These are phyloP conservation scores for Calonectria leucothoes DNA, from an alignment of 2,329 filamentous ascomycete genomes.

Conservation along the genomic window DNA sequence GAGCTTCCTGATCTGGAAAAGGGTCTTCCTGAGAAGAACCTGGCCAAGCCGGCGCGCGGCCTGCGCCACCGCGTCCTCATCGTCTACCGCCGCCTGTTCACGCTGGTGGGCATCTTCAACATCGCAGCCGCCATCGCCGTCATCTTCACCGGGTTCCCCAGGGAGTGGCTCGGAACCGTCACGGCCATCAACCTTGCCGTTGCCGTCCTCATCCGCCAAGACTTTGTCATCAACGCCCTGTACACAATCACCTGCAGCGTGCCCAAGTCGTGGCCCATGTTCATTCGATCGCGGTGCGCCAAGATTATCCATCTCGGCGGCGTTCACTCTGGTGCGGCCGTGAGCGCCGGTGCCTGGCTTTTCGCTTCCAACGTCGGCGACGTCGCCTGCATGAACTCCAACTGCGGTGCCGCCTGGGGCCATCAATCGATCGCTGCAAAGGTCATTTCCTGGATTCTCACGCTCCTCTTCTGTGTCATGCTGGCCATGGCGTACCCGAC, in stretches of 20 bases:
- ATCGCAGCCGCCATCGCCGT: constrained; percentile 58
- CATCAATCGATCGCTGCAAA: constrained; percentile 51
- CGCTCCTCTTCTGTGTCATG: constrained; percentile 69
- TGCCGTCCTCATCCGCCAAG: constrained; percentile 64
- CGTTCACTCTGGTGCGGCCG: constrained; percentile 61
- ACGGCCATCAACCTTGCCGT: constrained; percentile 61
- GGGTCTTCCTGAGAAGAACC: constrained; percentile 55
- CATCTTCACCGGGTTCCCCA: constrained; percentile 47
- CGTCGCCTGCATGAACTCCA: constrained; percentile 31
- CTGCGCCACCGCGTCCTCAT: constrained; percentile 59
- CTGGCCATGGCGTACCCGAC: constrained; percentile 71
- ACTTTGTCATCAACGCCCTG: constrained; percentile 63
- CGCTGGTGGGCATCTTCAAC: constrained; percentile 64
- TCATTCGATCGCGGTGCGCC: constrained; percentile 57
- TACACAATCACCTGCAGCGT: constrained; percentile 60
- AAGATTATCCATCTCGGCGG: constrained; percentile 65
- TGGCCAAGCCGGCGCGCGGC: constrained; percentile 51
- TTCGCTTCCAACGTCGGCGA: constrained; percentile 51
- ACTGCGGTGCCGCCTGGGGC: constrained; percentile 33
- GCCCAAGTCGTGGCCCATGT: constrained; percentile 58
- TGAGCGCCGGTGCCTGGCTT: constrained; percentile 62
- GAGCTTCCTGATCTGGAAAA: constrained; percentile 44
- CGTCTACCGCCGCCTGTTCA: constrained; percentile 68
- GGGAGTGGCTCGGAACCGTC: constrained; percentile 53
- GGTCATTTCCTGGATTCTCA: constrained; percentile 68